Evolutionary conservation across 768 basidiomycete genomes (phyloP), one percentile per base, ranked within the genome.

Genomic region (Phanerochaete carnosa): DNA sequence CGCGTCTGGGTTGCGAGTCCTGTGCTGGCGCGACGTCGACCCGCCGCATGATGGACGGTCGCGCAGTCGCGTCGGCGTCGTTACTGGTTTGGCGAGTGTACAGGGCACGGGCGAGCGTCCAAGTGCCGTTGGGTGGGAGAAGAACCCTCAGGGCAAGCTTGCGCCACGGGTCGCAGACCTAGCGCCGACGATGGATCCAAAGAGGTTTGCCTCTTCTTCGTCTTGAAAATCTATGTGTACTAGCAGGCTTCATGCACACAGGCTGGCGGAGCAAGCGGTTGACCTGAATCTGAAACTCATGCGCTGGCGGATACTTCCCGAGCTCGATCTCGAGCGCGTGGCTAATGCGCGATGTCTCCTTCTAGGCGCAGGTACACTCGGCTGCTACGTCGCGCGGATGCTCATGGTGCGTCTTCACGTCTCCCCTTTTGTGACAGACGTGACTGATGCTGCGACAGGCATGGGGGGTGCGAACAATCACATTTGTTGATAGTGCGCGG

Each of bases 211-310:
- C 26, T 39, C 23, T 19, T 19, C 23, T 46, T 7, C 11, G 46
- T 58, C 35, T 23, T 54, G 45, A 16, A 7, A 19, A 8, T 30
- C 19, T 19, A 35, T 35, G 33, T n/a, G 43, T 5, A 33, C 3
- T n/a, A 2, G 47, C 51, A 53, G 26, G 51, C 32, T 2, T 25
- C 6, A n/a, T 51, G 16, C 49, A 5, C 37, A 6, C 64, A 94
- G 94, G 65, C 83, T 98, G 4, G 95, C 96, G 0, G 87, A 92
- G 64, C 96, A 99, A 73, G 97, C 97, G 0, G 94, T 98, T n/a
- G 95, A 98, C 74, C 79, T 99, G 43, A 99, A 98, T 70, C 79
- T 98, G 51, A 98, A 98, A 71, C 82, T 99, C 45, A 98, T 99
- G 96, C 84, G 94, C 22, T 98, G 96, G 96, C 84, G 96, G 22